These are phyloP conservation scores for Gomphus sp. DNA, from an alignment of 1,284 basidiomycete species.

Conservation along the genomic window DNA sequence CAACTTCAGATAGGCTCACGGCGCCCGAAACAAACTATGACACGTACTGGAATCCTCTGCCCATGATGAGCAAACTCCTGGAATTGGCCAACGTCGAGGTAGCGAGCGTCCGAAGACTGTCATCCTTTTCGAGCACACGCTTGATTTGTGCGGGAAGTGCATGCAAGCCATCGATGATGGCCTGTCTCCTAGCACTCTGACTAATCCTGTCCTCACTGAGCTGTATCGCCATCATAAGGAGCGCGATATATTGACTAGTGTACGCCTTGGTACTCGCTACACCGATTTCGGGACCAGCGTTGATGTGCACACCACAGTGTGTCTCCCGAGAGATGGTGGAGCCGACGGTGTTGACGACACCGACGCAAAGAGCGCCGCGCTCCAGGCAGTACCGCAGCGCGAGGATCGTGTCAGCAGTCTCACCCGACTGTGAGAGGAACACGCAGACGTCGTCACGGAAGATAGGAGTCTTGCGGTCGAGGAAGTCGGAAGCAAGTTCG, in stretches of 20 bases:
- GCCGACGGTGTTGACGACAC: slow-evolving; percentile 98
- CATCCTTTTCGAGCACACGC: slow-evolving; percentile 78
- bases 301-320: slow-evolving; percentile 99
- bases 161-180: slow-evolving; percentile 93
- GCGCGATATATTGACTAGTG: slow-evolving; percentile 98
- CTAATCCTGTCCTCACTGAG: slow-evolving; percentile 95
- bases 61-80: slow-evolving; percentile 93
- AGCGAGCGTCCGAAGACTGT: slow-evolving; percentile 75
- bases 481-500: slow-evolving; percentile 96
- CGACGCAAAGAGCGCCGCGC: slow-evolving; percentile 90
- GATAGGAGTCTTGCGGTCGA: slow-evolving; percentile 98
- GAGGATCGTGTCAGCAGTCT: slow-evolving; percentile 97
- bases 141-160: slow-evolving; percentile 87
- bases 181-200: slow-evolving; percentile 80
- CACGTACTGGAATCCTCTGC: slow-evolving; percentile 90
- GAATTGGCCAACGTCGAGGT: slow-evolving; percentile 70
- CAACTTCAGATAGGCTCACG: not conserved
- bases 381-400: slow-evolving; percentile 96
- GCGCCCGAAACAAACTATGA: not conserved
- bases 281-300: slow-evolving; percentile 98
- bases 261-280: slow-evolving; percentile 99
- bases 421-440: slow-evolving; percentile 96
- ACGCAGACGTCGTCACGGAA: slow-evolving; percentile 98
- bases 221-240: slow-evolving; percentile 97
- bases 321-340: slow-evolving; percentile 98